Base-by-base conservation (phyloP, 1,284 basidiomycete species). In the Papiliotrema nemorosa region DNA sequence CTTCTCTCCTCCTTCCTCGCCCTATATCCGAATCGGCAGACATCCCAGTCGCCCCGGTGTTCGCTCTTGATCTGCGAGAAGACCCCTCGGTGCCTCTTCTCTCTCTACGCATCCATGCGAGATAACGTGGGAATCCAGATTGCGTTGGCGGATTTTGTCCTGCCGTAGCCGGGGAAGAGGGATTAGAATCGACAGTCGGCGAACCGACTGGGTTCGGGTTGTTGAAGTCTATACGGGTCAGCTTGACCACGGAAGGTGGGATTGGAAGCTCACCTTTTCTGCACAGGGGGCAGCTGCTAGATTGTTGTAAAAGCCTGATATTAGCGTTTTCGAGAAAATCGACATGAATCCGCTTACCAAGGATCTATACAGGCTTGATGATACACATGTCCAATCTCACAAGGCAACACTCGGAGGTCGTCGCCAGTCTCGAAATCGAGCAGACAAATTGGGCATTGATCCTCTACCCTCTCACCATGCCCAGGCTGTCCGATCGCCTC, bases 401-500 rank as follows among this genome's bases (percentile, higher is more conserved):
- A 96, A 0, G 91, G 91, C 49, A 96, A 75, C 31, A 93, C 81
- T 27, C 91, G 83, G 16, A 94, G 74, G 69, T 93, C 88, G 66
- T 96, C 91, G 5, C 90, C 91, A 56, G 88, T 86, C 70, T 92
- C 87, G 65, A 96, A 96, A 62, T 93, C 90, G 35, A 89, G 79
- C 54, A 94, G 86, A 68, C 92, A 96, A 57, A 96, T 96, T 5
- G 92, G 90, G 74, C 91, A 96, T 22, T 86, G 90, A 69, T 90
- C 87, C 35, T 82, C 81, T 13, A 54, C 34, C 50, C 55, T 36
- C 26, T 46, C 47, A 3, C 21, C 27, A 20, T 48, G 26, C 21
- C 12, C 42, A 12, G 21, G 13, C 34, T n/a, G n/a, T 7, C 12
- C 24, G 14, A 33, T 33, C 16, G 34, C 18, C 18, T 37, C 35